Evolutionary conservation across 345 rosid genomes (phyloP).

Genomic region (Euphorbia tirucalli): DNA sequence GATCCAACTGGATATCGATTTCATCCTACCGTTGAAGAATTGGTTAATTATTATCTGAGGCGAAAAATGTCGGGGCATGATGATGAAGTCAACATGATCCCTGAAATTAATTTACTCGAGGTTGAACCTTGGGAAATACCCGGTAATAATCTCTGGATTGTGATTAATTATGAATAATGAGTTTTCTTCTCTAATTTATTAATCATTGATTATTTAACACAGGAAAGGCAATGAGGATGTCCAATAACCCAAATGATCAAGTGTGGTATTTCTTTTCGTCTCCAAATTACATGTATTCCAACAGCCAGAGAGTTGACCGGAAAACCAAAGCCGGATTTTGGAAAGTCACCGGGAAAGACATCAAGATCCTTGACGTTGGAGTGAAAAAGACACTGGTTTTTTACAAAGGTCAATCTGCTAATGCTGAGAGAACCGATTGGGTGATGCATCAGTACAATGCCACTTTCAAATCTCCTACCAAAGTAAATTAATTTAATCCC

Average conservation of each 20-base stretch:
- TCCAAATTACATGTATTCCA: conserved; percentile 19
- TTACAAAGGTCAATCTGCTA: conserved; percentile 7
- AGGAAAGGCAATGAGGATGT: background rate
- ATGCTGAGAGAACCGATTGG: conserved; percentile 21
- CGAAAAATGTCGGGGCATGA: background rate
- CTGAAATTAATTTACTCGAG: background rate
- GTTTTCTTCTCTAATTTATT: too few species aligned
- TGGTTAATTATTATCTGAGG: background rate
- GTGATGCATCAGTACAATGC: conserved; percentile 36
- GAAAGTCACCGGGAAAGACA: conserved; percentile 43
- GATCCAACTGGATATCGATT: background rate
- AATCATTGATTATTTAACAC: background rate
- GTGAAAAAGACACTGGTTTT: conserved; percentile 41
- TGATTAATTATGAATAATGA: too few species aligned
- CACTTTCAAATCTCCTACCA: conserved; percentile 15
- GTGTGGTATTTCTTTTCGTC: conserved; percentile 42
- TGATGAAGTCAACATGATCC: background rate
- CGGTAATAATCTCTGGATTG: background rate
- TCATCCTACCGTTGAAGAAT: conserved; percentile 7
- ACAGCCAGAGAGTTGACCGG: conserved; percentile 23
- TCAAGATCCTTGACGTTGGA: conserved; percentile 25
- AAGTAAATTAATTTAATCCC: background rate
- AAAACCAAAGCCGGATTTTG: conserved; percentile 39
- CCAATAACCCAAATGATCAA: background rate
- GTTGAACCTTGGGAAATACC: conserved; percentile 9